Percentiles rank a stretch among this genome's conserved stretches.
Conservation (phyloP, 2,329 filamentous ascomycete species). For the Neocucurbitaria cava region DNA sequence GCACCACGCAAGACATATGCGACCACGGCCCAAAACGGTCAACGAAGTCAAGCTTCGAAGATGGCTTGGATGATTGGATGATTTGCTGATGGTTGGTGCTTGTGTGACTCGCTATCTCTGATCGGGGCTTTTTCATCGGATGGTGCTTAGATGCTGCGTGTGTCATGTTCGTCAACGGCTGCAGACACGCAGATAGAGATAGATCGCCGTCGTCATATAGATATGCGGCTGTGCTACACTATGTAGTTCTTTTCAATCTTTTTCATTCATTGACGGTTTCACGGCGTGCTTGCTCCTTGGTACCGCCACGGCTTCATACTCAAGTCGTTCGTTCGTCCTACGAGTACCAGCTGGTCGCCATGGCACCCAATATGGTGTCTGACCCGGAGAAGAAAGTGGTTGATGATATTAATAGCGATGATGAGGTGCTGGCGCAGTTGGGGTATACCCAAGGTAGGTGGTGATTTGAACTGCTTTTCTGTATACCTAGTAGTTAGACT, state of each 20-base stretch:
- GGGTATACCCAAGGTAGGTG: conserved; percentile 50
- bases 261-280: neutral
- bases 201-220: neutral
- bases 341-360: conserved; percentile 11
- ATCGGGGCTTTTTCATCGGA: neutral
- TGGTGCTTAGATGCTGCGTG: too few relatives aligned
- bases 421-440: conserved; percentile 49
- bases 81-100: conserved; percentile 6
- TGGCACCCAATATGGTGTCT: conserved; percentile 8
- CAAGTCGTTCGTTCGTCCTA: conserved; percentile 7
- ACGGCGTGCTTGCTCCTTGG: neutral
- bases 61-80: neutral
- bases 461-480: neutral
- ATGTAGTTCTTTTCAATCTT: neutral
- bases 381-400: conserved; percentile 34
- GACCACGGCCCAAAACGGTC: conserved; percentile 6
- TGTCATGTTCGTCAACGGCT: neutral
- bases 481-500: too few relatives aligned
- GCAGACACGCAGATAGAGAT: too few relatives aligned
- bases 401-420: conserved; percentile 38
- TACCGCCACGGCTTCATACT: neutral
- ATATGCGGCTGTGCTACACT: neutral
- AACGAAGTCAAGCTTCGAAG: neutral
- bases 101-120: conserved; percentile 8
- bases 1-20: conserved; percentile 5